These are phyloP conservation scores for Penicillium soppii DNA, from an alignment of 495 filamentous ascomycete genomes.

Conservation along the genomic window DNA sequence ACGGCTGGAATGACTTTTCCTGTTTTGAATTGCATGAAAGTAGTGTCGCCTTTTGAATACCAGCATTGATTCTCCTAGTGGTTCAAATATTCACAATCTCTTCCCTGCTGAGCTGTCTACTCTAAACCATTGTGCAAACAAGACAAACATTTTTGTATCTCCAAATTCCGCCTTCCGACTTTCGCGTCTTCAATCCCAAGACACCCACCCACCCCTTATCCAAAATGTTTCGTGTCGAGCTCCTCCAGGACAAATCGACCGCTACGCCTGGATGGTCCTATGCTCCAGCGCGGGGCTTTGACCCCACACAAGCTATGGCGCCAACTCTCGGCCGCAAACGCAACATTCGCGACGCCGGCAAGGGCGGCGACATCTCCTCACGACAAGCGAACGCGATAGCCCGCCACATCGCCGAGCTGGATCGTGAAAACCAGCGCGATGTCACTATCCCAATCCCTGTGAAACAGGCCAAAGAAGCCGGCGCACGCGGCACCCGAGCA, in stretches of 20 bases:
- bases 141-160: constrained; percentile 23
- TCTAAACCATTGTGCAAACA: constrained; percentile 25
- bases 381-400: constrained; percentile 74
- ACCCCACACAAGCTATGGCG: constrained; percentile 59
- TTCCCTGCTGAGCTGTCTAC: background rate
- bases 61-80: background rate
- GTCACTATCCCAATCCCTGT: constrained; percentile 65
- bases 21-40: background rate
- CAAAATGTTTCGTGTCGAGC: constrained; percentile 67
- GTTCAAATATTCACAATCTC: background rate
- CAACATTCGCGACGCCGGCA: constrained; percentile 53
- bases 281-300: constrained; percentile 71
- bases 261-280: constrained; percentile 84
- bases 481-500: constrained; percentile 45
- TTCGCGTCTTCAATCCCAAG: background rate
- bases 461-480: constrained; percentile 46
- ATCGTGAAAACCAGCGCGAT: constrained; percentile 74
- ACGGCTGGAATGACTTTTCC: background rate
- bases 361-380: constrained; percentile 62
- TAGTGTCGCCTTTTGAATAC: background rate
- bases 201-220: background rate
- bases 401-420: constrained; percentile 75
- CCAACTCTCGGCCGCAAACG: constrained; percentile 62
- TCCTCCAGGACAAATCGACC: constrained; percentile 67
- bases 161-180: constrained; percentile 1